Conservation (phyloP, 768 basidiomycete genomes). For the Amanita fuliginea region DNA sequence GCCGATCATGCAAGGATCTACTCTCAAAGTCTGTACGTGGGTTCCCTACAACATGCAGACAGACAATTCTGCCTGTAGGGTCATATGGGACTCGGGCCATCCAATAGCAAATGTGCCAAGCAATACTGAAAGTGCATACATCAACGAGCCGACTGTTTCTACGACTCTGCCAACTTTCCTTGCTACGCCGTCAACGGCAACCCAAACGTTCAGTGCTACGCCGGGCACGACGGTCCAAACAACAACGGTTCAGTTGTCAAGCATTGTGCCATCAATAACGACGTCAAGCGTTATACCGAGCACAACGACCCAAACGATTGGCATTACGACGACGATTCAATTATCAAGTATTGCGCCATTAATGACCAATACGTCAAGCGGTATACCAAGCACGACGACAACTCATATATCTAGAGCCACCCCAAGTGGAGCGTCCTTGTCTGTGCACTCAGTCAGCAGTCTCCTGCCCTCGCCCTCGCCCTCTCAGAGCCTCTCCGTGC, state of each 20-base stretch:
- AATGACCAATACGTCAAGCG: not conserved
- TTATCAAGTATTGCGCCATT: not conserved
- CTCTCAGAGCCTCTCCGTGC: not conserved
- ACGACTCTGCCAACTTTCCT: not conserved
- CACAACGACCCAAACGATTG: too few species aligned
- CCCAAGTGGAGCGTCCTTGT: not conserved
- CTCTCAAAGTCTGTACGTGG: constrained; percentile 47
- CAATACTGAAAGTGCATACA: too few species aligned
- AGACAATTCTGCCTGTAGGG: constrained; percentile 28
- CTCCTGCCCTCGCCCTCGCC: not conserved
- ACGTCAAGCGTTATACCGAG: too few species aligned
- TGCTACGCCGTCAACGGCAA: not conserved
- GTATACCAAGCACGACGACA: not conserved
- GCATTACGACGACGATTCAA: not conserved
- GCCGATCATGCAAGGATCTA: constrained; percentile 34
- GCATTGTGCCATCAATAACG: too few species aligned
- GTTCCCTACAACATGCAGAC: constrained; percentile 33
- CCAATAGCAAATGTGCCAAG: not conserved
- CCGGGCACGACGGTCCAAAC: too few species aligned
- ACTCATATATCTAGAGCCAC: not conserved
- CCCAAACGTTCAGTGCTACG: too few species aligned
- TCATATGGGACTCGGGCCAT: constrained; percentile 42
- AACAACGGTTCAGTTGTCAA: too few species aligned
- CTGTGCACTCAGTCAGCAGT: not conserved
- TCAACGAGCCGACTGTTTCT: not conserved